These are phyloP conservation scores for Boletus barrowsii DNA, from an alignment of 768 basidiomycete genomes.

Conservation along the genomic window DNA sequence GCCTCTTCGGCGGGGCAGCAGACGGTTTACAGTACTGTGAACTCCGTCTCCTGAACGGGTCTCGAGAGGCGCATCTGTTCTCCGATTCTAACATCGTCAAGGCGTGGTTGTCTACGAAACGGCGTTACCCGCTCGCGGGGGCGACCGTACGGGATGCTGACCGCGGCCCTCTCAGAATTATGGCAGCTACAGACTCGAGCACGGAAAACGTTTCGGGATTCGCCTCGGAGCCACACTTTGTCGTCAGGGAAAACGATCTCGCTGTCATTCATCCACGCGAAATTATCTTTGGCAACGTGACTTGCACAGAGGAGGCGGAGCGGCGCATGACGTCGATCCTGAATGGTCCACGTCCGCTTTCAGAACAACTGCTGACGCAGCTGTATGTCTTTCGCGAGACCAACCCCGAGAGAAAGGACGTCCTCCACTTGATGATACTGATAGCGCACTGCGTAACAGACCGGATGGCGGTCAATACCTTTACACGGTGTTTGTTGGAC, in stretches of 20 bases:
- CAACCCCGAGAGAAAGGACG: constrained; percentile 28
- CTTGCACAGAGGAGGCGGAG: constrained; percentile 35
- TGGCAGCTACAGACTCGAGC: neutral
- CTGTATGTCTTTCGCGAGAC: constrained; percentile 40
- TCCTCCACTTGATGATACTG: constrained; percentile 42
- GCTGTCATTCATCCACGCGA: constrained; percentile 33
- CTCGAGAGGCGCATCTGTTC: constrained; percentile 24
- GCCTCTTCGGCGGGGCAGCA: constrained; percentile 41
- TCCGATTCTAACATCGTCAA: constrained; percentile 34
- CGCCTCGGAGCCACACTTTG: constrained; percentile 30
- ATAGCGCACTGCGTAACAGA: constrained; percentile 52
- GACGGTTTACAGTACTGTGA: constrained; percentile 38
- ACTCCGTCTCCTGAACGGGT: constrained; percentile 25
- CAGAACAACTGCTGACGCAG: constrained; percentile 41
- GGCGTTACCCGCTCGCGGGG: constrained; percentile 47
- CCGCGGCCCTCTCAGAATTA: neutral
- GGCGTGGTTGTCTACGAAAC: constrained; percentile 48
- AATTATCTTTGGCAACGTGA: constrained; percentile 33
- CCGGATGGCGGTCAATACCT: constrained; percentile 40
- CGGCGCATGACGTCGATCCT: constrained; percentile 28
- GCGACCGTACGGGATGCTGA: constrained; percentile 31
- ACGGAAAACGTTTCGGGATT: neutral
- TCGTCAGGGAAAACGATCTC: constrained; percentile 40
- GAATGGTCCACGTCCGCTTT: constrained; percentile 38
- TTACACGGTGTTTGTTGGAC: constrained; percentile 46